Base-by-base conservation (phyloP, 2,329 filamentous ascomycete species). In the Monilinia fructigena region DNA sequence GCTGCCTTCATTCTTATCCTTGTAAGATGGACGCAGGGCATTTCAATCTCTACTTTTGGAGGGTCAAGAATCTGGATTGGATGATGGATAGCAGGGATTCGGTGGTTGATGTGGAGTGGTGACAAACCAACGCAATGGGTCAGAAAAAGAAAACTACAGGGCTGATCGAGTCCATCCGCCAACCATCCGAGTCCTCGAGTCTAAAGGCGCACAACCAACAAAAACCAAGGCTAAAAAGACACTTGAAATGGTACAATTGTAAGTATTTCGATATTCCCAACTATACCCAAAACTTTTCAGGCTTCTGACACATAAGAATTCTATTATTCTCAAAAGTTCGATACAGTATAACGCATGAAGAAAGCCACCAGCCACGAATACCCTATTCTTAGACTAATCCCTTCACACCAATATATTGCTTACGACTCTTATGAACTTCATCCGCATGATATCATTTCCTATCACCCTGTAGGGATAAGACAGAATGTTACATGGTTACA, bases 371-470 rank as follows among this genome's bases (percentile, higher is more conserved):
- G 42, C 31, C 31, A 64, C 28, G 31, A 20, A 42, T 40, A 64
- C n/a, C 20, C 35, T 26, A 18, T 40, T 11, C 35, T 42, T 42
- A 38, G 6, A 2, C 38, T 18, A 45, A 7, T 4, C 18, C 45
- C 28, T 35, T 59, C 20, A 23, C 14, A 2, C 16, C 20, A 50
- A 18, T 20, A 42, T 38, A 26, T 20, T 60, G 12, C 7, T 38
- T 38, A 38, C 28, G 31, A 31, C 3, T 50, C 8, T 50, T 38
- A 38, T 60, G 58, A 40, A 40, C 31, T 60, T 50, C 58, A 38
- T 50, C 58, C 38, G 18, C 52, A 55, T 63, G 50, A 63, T 63
- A 63, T 55, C 61, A 63, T 63, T 50, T 35, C 23, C 31, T 16
- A 16, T 23, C n/a, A 4, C 23, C 26, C 18, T 20, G 14, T n/a